Percentiles rank a stretch among this genome's conserved stretches.
phyloP scores from a whole-genome alignment of 495 filamentous ascomycete species.

The Daldinia loculata region DNA sequence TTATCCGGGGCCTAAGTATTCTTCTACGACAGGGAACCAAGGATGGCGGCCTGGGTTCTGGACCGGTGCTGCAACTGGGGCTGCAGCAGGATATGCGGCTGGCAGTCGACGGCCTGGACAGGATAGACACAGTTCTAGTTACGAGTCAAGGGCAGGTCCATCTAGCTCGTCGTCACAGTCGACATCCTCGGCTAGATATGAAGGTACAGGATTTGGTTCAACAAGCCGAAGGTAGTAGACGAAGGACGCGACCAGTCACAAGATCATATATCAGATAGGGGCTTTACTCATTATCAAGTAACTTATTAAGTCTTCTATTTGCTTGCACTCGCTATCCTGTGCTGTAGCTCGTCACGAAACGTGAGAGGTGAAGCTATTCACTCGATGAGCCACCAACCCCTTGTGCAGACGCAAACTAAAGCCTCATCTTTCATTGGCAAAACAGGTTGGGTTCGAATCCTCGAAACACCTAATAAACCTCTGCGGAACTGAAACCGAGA shows the following conservation, averaged over 20 bases:
- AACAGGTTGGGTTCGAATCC: background rate
- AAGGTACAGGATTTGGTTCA: conserved; percentile 91
- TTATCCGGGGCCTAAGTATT: conserved; percentile 56
- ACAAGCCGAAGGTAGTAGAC: conserved; percentile 72
- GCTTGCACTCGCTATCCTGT: conserved; percentile 32
- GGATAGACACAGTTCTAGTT: conserved; percentile 46
- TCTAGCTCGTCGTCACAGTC: conserved; percentile 54
- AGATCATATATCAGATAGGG: background rate
- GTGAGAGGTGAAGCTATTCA: conserved; percentile 21
- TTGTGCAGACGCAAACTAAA: conserved; percentile 5
- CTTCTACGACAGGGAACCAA: conserved; percentile 48
- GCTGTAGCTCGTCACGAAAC: conserved; percentile 7
- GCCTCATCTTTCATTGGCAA: background rate
- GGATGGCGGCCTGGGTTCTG: conserved; percentile 90
- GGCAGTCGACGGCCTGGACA: conserved; percentile 60
- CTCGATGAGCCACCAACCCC: background rate
- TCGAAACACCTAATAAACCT: conserved; percentile 7
- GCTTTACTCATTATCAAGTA: background rate
- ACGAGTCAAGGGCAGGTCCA: conserved; percentile 49
- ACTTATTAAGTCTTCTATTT: conserved; percentile 17
- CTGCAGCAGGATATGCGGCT: conserved; percentile 73
- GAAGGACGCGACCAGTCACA: background rate
- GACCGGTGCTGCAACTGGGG: conserved; percentile 77
- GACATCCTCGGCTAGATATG: conserved; percentile 65
- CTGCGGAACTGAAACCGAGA: background rate